phyloP scores from a whole-genome alignment of 73 alveolate species.

The Tetrahymena malaccensis region DNA sequence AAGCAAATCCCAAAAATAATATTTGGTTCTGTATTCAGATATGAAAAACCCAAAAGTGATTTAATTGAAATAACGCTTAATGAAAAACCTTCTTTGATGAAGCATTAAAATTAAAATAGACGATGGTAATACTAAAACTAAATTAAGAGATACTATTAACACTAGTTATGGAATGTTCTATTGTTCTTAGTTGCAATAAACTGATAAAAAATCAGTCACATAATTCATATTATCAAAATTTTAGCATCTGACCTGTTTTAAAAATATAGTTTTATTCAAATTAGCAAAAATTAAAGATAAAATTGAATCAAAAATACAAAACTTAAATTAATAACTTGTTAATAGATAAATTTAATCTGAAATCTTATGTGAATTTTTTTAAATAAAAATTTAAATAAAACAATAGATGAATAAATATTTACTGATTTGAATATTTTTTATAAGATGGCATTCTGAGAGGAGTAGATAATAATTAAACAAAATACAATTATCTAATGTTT shows the following conservation, averaged over 20 bases:
- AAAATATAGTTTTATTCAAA: no score
- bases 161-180: no score
- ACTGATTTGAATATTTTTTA: background rate
- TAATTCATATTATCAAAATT: background rate
- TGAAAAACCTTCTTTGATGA: background rate
- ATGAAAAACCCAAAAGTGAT: background rate
- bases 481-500: background rate
- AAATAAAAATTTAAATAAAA: no score
- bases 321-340: no score
- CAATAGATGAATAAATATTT: background rate
- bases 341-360: no score
- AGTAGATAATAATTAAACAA: background rate
- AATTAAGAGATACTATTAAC: background rate
- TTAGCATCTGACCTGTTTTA: background rate
- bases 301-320: no score
- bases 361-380: no score
- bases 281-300: no score
- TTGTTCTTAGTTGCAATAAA: background rate
- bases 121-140: background rate
- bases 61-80: background rate
- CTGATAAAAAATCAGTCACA: background rate
- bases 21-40: background rate
- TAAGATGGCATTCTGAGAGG: background rate
- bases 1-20: background rate
- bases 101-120: background rate